Percentiles rank a stretch among this genome's conserved stretches.
Conservation (phyloP, 768 basidiomycete genomes). For the Lactifluus rugatus region DNA sequence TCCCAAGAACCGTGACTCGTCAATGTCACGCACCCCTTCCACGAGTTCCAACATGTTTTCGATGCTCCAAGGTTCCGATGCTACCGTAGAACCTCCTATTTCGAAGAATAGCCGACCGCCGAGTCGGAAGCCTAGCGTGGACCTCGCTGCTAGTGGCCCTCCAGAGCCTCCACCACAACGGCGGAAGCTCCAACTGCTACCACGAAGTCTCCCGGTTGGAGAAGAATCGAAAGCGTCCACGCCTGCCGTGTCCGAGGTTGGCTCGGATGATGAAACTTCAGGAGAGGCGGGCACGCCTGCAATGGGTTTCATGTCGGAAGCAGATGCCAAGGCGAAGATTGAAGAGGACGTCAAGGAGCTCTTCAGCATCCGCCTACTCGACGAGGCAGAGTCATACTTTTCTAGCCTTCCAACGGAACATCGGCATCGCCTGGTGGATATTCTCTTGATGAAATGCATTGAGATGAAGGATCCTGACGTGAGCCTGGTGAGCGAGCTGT, state of each 20-base stretch:
- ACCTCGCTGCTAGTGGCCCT: constrained; percentile 36
- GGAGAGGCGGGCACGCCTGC: constrained; percentile 24
- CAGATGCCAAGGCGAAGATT: constrained; percentile 67
- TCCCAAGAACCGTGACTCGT: constrained; percentile 47
- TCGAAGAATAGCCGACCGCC: constrained; percentile 43
- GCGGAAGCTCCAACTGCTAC: constrained; percentile 62
- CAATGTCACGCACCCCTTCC: constrained; percentile 60
- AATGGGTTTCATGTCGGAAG: constrained; percentile 46
- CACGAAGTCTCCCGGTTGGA: constrained; percentile 64
- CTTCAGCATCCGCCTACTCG: constrained; percentile 71
- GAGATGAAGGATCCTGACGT: constrained; percentile 79
- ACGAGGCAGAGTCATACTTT: constrained; percentile 87
- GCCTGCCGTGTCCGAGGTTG: constrained; percentile 41
- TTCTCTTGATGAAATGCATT: constrained; percentile 62
- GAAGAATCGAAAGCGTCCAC: constrained; percentile 31
- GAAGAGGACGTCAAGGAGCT: constrained; percentile 80
- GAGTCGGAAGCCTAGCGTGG: constrained; percentile 43
- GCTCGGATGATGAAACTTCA: constrained; percentile 39
- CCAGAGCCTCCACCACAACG: constrained; percentile 48
- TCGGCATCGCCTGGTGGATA: constrained; percentile 60
- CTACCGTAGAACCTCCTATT: constrained; percentile 37
- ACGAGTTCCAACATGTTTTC: constrained; percentile 85
- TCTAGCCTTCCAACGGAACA: constrained; percentile 55
- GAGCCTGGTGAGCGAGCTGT: constrained; percentile 66
- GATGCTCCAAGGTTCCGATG: constrained; percentile 60